These are phyloP conservation scores for Urtica urens DNA, from an alignment of 306 rosid genomes.

Conservation along the genomic window DNA sequence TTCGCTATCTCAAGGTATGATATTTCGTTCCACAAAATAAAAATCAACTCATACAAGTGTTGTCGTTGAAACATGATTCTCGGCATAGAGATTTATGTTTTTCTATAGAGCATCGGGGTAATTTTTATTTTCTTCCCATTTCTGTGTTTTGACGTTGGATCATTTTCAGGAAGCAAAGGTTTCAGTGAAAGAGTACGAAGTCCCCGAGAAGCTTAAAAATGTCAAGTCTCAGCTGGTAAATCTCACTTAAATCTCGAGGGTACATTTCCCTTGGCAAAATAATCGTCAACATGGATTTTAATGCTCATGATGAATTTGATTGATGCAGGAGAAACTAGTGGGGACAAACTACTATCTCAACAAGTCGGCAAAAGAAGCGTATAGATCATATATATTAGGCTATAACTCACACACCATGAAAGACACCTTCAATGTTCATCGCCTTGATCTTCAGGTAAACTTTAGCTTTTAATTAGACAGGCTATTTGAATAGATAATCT, in stretches of 20 bases:
- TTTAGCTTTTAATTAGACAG: too few species aligned
- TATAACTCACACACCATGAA: slow-evolving; percentile 92
- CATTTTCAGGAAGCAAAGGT: slow-evolving; percentile 68
- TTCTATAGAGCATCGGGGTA: not conserved
- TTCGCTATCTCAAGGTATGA: slow-evolving; percentile 68
- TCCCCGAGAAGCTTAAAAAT: slow-evolving; percentile 54
- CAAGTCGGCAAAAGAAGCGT: slow-evolving; percentile 74
- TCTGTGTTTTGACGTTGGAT: not conserved
- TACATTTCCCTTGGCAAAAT: too few species aligned
- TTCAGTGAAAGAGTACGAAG: slow-evolving; percentile 66
- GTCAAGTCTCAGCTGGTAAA: slow-evolving; percentile 87
- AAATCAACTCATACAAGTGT: not conserved
- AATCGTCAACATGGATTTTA: not conserved
- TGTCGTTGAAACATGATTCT: not conserved
- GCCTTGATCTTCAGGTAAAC: slow-evolving; percentile 69
- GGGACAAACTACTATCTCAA: slow-evolving; percentile 57
- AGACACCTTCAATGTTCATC: slow-evolving; percentile 81
- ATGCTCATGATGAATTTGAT: slow-evolving; percentile 4
- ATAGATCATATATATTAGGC: slow-evolving; percentile 66
- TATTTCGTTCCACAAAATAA: not conserved
- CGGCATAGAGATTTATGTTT: not conserved
- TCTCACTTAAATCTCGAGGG: too few species aligned
- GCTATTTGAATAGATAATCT: too few species aligned
- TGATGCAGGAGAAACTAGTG: slow-evolving; percentile 73
- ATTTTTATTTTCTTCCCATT: not conserved